Percentiles rank a stretch among this genome's conserved stretches.
phyloP scores from a whole-genome alignment of 2,329 filamentous ascomycete species.

The Xylariaceae sp. region DNA sequence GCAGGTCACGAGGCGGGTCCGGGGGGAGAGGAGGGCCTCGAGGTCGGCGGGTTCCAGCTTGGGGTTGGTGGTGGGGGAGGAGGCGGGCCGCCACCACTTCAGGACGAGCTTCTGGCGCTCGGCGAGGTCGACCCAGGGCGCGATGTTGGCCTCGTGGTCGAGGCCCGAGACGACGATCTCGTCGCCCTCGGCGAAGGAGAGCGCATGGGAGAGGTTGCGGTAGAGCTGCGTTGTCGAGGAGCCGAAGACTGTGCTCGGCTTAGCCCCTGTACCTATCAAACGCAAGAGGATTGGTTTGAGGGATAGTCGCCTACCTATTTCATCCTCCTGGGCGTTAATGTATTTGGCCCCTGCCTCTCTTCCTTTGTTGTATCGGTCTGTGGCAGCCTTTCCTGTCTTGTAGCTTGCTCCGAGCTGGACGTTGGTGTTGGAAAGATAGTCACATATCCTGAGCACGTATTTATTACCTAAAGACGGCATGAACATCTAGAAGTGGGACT shows the following conservation, averaged over 20 bases:
- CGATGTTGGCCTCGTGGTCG: constrained; percentile 76
- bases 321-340: constrained; percentile 61
- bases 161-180: constrained; percentile 68
- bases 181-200: constrained; percentile 51
- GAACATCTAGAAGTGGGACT: neutral
- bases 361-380: constrained; percentile 53
- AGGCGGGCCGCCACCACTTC: constrained; percentile 62
- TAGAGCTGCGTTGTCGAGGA: constrained; percentile 73
- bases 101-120: constrained; percentile 54
- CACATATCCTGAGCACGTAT: constrained; percentile 45
- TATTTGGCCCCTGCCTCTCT: constrained; percentile 64
- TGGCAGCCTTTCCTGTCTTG: constrained; percentile 54
- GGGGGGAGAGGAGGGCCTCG: constrained; percentile 52
- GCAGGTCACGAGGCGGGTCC: constrained; percentile 66
- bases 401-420: constrained; percentile 75
- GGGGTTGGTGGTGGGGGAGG: constrained; percentile 34
- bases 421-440: constrained; percentile 65
- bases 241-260: constrained; percentile 52
- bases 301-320: constrained; percentile 49
- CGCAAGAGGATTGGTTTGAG: neutral
- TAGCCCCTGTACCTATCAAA: neutral
- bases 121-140: constrained; percentile 68
- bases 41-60: constrained; percentile 56
- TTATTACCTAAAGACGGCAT: constrained; percentile 4
- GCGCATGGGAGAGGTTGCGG: constrained; percentile 60